Evolutionary conservation across 306 rosid species (phyloP), one percentile per base, ranked within the genome.

Genomic region (Prunus armeniaca): DNA sequence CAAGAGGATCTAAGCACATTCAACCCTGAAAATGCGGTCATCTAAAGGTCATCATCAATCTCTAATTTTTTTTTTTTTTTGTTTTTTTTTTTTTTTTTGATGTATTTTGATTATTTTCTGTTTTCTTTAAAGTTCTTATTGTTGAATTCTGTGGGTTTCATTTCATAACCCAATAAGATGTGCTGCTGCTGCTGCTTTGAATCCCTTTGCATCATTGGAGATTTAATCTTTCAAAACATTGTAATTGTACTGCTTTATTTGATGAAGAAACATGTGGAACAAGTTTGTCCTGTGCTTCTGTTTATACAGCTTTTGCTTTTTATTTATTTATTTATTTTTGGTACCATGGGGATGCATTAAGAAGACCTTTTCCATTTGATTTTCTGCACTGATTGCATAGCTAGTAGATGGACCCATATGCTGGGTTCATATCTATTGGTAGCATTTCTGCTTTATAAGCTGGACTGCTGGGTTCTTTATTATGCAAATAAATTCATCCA

Each of bases 1-100:
- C 60, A 71, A 9, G 82, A 95, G 32, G 98, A 95, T 27, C 41
- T 66, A n/a, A 79, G 19, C 72, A 90, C 81, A 30, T 86, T 95
- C 85, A 84, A 79, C 27, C 0, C 79, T 0, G 83, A 85, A 6
- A n/a, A 22, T 67, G 6, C 46, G 8, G 14, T 14, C 5, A 17
- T 30, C 2, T 63, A 50, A 30, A 13, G 32, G 41, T 52, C 7
- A 24, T 51, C 9, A 5, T 38, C 55, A 55, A 60, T 57, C 14
- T 43, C 25, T n/a, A 24, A 27, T 25, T 43, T 45, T 30, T 10
- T 60, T 5, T 60, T 12, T 57, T 27, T 62, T 28, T 30, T 30
- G 9, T 38, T 43, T 45, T 45, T 55, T 60, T 24, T 60, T 11
- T 56, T 41, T 24, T 56, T 30, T 46, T 22, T 41, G 6, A 34